Evolutionary conservation across 2,329 filamentous ascomycete genomes (phyloP), one percentile per base, ranked within the genome.

Genomic region (Cordyceps pruinosa): DNA sequence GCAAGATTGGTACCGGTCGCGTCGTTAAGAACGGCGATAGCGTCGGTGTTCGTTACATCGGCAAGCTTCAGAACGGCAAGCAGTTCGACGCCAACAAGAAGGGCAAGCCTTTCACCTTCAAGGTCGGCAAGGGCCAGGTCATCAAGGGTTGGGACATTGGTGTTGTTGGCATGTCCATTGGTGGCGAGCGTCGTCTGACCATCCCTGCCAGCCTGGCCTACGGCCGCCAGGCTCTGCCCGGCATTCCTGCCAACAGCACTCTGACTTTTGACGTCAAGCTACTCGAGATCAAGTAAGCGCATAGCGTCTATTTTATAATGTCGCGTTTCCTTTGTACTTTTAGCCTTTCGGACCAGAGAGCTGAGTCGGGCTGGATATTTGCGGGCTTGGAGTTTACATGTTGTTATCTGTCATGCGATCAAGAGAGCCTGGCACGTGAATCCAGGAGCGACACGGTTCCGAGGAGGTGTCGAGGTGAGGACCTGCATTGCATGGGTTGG

Each of bases 141-240:
- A 99, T 99, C 80, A 94, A 96, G 83, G 94, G 94, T 65, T 97
- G 94, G 95, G 95, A 99, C 72, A 84, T 97, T 63, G 94, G 94
- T 75, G 79, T 99, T 65, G 81, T 83, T 65, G 95, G 95, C 75
- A 97, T 99, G 90, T 80, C 86, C 65, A 87, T 92, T 65, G 94
- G 94, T 68, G 91, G 90, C 67, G 95, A 99, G 82, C 90, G 94
- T 68, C 87, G 94, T 65, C 81, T 99, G 68, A 92, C 86, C 61
- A 91, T 99, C 68, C 95, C 95, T 48, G 80, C 94, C 48, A 78
- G 87, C 67, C 84, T 93, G 59, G 95, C 88, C 66, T 99, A 99
- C 73, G 94, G 95, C 74, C 91, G 84, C 76, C 88, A 89, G 77
- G 78, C 81, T 61, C 75, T 89, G 25, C 88, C 90, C 51, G 91